phyloP scores from a whole-genome alignment of 2,329 filamentous ascomycete genomes.

The Diplodia intermedia region DNA sequence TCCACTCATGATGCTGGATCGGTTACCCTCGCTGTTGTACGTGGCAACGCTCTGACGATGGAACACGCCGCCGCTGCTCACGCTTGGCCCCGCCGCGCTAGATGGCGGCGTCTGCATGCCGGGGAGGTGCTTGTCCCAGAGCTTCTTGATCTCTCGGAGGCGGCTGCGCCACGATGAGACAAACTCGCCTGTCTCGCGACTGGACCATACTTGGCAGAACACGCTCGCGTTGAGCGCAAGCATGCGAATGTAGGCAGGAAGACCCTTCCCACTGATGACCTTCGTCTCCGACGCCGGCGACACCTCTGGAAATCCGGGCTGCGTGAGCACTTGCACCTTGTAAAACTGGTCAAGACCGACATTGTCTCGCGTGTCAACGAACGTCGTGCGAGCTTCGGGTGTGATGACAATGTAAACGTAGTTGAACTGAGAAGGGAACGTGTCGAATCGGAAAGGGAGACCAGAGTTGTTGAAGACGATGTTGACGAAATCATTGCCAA shows the following conservation, averaged over 20 bases:
- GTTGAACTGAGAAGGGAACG: constrained; percentile 93
- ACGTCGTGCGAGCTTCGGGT: constrained; percentile 80
- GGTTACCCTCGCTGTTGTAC: constrained; percentile 47
- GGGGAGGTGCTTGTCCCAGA: constrained; percentile 70
- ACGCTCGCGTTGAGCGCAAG: constrained; percentile 92
- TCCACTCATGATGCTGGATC: constrained; percentile 47
- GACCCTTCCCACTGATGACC: constrained; percentile 80
- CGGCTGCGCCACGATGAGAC: constrained; percentile 89
- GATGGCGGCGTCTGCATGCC: constrained; percentile 35
- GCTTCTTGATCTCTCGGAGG: constrained; percentile 80
- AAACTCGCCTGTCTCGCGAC: constrained; percentile 77
- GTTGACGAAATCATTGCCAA: constrained; percentile 97
- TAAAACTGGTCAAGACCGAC: constrained; percentile 69
- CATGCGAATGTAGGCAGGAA: constrained; percentile 85
- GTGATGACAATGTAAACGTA: constrained; percentile 97
- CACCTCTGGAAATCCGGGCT: constrained; percentile 87
- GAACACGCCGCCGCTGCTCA: constrained; percentile 42
- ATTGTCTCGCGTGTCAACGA: constrained; percentile 58
- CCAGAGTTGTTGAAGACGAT: constrained; percentile 98
- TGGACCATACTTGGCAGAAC: constrained; percentile 89
- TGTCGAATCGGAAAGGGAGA: constrained; percentile 85
- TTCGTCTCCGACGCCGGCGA: constrained; percentile 90
- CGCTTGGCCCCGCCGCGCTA: constrained; percentile 42
- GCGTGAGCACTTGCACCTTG: constrained; percentile 86
- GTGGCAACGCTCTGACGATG: constrained; percentile 47